Base-by-base conservation (phyloP, 1,284 basidiomycete genomes). In the Fomes fomentarius region DNA sequence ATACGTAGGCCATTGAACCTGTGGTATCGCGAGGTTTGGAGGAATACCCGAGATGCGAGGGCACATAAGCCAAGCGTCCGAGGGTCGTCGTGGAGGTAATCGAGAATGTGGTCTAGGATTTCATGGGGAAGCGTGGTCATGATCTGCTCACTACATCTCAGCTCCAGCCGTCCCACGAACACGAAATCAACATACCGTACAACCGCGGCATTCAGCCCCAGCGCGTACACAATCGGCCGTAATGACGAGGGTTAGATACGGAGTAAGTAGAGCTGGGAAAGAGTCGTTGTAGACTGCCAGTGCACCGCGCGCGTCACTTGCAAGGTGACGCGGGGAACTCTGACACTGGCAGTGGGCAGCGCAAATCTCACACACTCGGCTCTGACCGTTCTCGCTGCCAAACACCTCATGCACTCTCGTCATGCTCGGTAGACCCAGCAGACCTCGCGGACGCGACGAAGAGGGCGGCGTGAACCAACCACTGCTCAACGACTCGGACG, bases 401-500 rank as follows among this genome's bases (percentile, higher is more conserved):
- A 67, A 37, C 28, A 30, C 28, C 28, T 12, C 45, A 73, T 61
- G 70, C 7, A 30, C 28, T 12, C 28, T 12, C 7, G 12, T 7
- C 28, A 30, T 30, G 28, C 68, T 61, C 66, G 68, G 54, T 63
- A 68, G 34, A 70, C 67, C 33, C 73, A 76, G 42, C 47, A 72
- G 64, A 60, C 69, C 72, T 45, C 66, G 66, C 37, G 64, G 60
- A 50, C 52, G 63, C 30, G 50, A 63, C 45, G 28, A 60, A 54
- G 9, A 74, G 80, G 39, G 28, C 28, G 28, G 28, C 28, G 28
- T 30, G 71, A 71, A 72, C 34, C 76, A 83, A 60, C 86, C 86
- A 4, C 72, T 89, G 26, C 79, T 89, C 31, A 69, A 71, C 41
- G 67, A 62, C 58, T 75, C 74, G 11, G 68, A 67, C 22, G 78